A percentile compares a stretch with the other conserved stretches of the same genome.
Conservation (phyloP, 108 stramenopile genomes). For the Pinguiococcus pyrenoidosus region DNA sequence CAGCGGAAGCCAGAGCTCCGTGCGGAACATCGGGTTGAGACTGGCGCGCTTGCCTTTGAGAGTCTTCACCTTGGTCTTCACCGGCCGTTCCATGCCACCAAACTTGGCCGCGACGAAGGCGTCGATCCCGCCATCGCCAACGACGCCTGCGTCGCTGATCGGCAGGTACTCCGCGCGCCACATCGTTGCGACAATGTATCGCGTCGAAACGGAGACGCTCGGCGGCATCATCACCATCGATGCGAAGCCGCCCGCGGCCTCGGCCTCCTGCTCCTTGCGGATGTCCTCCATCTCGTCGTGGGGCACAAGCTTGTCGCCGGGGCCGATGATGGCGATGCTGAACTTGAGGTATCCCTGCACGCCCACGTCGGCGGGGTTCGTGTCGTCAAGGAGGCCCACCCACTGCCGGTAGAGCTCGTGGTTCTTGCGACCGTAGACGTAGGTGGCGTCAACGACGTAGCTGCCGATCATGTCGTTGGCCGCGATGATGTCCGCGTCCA, state of each 20-base stretch:
- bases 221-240: constrained; percentile 10
- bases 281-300: constrained; percentile 24
- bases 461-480: constrained; percentile 28
- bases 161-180: constrained; percentile 27
- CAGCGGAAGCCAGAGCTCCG: constrained; percentile 33
- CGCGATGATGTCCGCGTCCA: constrained; percentile 15
- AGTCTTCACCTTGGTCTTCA: not conserved
- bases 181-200: constrained; percentile 13
- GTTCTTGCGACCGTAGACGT: constrained; percentile 17
- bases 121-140: constrained; percentile 20
- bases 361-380: constrained; percentile 30
- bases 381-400: constrained; percentile 43
- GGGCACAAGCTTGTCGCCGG: constrained; percentile 34
- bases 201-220: not conserved
- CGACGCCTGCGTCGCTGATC: constrained; percentile 14
- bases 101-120: constrained; percentile 24
- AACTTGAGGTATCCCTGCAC: constrained; percentile 45
- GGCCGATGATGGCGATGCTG: constrained; percentile 39
- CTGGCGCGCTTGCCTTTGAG: not conserved
- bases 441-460: constrained; percentile 10
- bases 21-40: constrained; percentile 6
- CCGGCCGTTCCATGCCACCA: constrained; percentile 6
- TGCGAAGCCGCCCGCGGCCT: too few species aligned
- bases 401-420: constrained; percentile 46
- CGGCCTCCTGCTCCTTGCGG: constrained; percentile 1